phyloP scores from a whole-genome alignment of 2,329 filamentous ascomycete species.

The Arthrobotrys entomopaga region DNA sequence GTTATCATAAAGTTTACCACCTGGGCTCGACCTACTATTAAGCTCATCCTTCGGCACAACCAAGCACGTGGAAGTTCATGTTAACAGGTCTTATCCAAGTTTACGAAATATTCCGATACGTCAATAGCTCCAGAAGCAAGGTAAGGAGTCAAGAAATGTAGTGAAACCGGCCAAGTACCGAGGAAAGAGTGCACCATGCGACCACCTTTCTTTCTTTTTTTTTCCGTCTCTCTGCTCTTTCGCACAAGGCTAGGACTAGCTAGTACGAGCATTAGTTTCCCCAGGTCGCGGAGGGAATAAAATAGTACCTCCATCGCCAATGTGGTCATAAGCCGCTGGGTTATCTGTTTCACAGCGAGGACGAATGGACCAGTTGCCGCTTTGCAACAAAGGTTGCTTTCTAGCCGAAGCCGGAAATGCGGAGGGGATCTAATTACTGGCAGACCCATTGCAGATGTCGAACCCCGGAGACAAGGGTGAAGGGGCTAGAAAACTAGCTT shows the following conservation, averaged over 20 bases:
- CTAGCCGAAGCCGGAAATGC: constrained; percentile 56
- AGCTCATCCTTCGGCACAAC: constrained; percentile 41
- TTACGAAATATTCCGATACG: constrained; percentile 54
- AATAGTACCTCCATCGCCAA: neutral
- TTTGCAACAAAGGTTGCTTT: constrained; percentile 36
- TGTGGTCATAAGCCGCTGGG: constrained; percentile 48
- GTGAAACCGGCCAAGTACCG: constrained; percentile 53
- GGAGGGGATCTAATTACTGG: constrained; percentile 46
- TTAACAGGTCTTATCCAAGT: constrained; percentile 4
- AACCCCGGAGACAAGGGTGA: constrained; percentile 53
- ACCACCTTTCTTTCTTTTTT: constrained; percentile 24
- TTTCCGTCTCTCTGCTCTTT: neutral
- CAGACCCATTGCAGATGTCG: constrained; percentile 25
- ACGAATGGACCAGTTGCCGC: constrained; percentile 55
- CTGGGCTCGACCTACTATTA: constrained; percentile 31
- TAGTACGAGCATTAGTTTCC: constrained; percentile 18
- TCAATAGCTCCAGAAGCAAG: constrained; percentile 15
- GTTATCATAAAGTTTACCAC: constrained; percentile 46
- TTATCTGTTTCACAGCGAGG: constrained; percentile 29
- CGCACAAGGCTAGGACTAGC: neutral
- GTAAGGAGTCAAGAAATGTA: constrained; percentile 17
- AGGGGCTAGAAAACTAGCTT: constrained; percentile 13
- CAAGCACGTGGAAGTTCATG: constrained; percentile 43
- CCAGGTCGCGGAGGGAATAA: constrained; percentile 8
- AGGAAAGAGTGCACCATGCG: constrained; percentile 41